Conservation (phyloP, 352 stramenopile species). For the Phytopythium chamaehyphon region DNA sequence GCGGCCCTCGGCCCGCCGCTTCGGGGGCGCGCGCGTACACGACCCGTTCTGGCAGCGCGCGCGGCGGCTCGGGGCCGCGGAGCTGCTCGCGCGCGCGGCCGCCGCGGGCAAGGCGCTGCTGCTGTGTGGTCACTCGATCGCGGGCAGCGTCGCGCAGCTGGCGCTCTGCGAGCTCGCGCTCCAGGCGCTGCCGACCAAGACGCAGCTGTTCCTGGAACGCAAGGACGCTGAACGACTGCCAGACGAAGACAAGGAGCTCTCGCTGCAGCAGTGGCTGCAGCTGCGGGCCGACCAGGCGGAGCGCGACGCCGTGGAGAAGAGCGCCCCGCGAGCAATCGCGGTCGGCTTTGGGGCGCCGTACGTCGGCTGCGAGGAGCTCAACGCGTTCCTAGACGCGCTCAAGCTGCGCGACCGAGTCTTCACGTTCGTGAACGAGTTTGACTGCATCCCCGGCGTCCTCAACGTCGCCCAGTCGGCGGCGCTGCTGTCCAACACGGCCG, state of each 20-base stretch:
- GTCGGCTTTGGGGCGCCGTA: conserved; percentile 75
- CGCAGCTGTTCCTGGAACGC: conserved; percentile 50
- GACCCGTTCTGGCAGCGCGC: conserved; percentile 73
- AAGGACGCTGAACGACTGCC: conserved; percentile 5
- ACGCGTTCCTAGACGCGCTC: conserved; percentile 41
- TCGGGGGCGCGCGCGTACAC: conserved; percentile 71
- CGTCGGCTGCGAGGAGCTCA: conserved; percentile 43
- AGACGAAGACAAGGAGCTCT: conserved; percentile 5
- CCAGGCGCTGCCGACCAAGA: conserved; percentile 45
- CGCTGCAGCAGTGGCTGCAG: conserved; percentile 3
- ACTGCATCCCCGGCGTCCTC: conserved; percentile 77
- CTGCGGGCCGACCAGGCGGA: conserved; percentile 8
- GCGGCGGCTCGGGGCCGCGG: conserved; percentile 49
- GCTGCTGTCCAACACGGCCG: conserved; percentile 72
- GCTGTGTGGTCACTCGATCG: conserved; percentile 80
- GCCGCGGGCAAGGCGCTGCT: conserved; percentile 58
- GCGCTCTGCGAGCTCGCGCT: conserved; percentile 74
- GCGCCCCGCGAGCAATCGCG: conserved; percentile 37
- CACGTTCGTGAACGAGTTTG: conserved; percentile 82
- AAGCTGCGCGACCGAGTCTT: conserved; percentile 44
- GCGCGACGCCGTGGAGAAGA: conserved; percentile 12
- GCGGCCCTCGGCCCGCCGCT: conserved; percentile 59
- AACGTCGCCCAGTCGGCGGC: conserved; percentile 75
- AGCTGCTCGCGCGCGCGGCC: conserved; percentile 41
- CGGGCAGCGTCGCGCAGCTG: conserved; percentile 78